Evolutionary conservation across 768 basidiomycete species (phyloP).

Genomic region (Podaxis sp.): DNA sequence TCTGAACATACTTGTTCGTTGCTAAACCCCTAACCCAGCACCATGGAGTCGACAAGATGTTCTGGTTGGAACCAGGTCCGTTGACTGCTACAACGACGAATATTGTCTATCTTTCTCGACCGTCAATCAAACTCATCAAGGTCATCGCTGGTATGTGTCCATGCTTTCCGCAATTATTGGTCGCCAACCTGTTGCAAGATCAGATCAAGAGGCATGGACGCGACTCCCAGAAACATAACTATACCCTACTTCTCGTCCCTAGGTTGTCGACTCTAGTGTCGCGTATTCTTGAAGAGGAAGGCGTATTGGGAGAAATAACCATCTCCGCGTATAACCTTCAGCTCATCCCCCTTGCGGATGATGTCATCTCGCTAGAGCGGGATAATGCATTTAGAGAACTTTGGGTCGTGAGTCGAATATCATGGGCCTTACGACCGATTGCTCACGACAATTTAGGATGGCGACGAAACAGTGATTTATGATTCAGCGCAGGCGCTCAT

Average conservation of each 20-base stretch:
- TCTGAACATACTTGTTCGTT: not conserved
- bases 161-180: slow-evolving; percentile 13
- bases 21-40: slow-evolving; percentile 50
- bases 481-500: slow-evolving; percentile 86
- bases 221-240: slow-evolving; percentile 75
- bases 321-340: slow-evolving; percentile 88
- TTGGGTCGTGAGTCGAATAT: slow-evolving; percentile 71
- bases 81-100: slow-evolving; percentile 81
- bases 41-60: slow-evolving; percentile 99
- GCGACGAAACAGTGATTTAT: slow-evolving; percentile 87
- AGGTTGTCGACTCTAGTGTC: slow-evolving; percentile 83
- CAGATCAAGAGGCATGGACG: slow-evolving; percentile 84
- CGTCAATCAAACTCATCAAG: slow-evolving; percentile 80
- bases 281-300: slow-evolving; percentile 89
- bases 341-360: slow-evolving; percentile 91
- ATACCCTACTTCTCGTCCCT: slow-evolving; percentile 86
- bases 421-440: slow-evolving; percentile 9
- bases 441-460: slow-evolving; percentile 56
- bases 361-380: slow-evolving; percentile 87
- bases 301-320: slow-evolving; percentile 93
- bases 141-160: slow-evolving; percentile 80
- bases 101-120: slow-evolving; percentile 90
- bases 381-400: slow-evolving; percentile 85
- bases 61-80: slow-evolving; percentile 94
- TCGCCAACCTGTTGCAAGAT: slow-evolving; percentile 50